Evolutionary conservation across 23 red algal species (phyloP).

Genomic region (Gracilaria caudata): DNA sequence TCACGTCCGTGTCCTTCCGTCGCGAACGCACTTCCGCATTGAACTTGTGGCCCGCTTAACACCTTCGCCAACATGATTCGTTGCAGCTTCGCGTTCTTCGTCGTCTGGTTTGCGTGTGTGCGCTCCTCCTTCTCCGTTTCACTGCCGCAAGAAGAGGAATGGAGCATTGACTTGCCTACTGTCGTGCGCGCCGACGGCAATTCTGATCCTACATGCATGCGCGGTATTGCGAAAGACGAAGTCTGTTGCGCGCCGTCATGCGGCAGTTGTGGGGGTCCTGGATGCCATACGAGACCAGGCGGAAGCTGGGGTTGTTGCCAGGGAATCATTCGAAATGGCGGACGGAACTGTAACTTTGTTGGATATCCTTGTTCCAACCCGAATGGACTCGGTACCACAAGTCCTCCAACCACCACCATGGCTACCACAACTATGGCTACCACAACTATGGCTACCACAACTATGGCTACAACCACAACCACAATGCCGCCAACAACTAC

Average conservation of each 20-base stretch:
- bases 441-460: neutral
- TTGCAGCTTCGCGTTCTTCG: too few relatives aligned
- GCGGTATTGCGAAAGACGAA: slow-evolving; percentile 29
- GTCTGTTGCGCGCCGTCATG: slow-evolving; percentile 39
- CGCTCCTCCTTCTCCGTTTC: neutral
- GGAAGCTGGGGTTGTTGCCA: slow-evolving; percentile 29
- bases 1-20: too few relatives aligned
- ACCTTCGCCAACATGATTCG: neutral
- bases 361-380: slow-evolving; percentile 15
- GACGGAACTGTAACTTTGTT: slow-evolving; percentile 14
- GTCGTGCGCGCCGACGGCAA: slow-evolving; percentile 2
- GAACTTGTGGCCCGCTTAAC: neutral
- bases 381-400: neutral
- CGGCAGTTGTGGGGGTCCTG: slow-evolving; percentile 33
- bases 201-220: slow-evolving; percentile 36
- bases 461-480: neutral
- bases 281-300: slow-evolving; percentile 21
- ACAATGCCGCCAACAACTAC: neutral
- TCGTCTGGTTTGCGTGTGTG: neutral
- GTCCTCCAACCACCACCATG: neutral
- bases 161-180: neutral
- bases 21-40: neutral
- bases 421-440: neutral
- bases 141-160: neutral
- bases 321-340: neutral